Base-by-base conservation (phyloP, 257 asterid species). In the Rehmannia glutinosa region DNA sequence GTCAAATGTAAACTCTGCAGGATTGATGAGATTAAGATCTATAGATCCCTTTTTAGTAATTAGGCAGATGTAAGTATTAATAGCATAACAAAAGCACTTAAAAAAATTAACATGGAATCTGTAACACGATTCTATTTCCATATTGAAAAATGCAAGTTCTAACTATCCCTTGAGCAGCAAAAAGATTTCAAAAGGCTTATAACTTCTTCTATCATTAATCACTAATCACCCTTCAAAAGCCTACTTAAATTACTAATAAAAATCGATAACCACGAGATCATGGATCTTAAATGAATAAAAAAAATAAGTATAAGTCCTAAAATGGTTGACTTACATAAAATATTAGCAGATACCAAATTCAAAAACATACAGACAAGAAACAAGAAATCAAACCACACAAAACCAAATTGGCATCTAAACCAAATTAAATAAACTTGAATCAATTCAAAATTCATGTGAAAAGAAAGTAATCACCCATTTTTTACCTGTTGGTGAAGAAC, bases 401-500 rank as follows among this genome's bases (percentile, higher is more conserved):
- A n/a, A 39, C 6, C 6, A 7, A 19, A 59, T 25, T 28, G 6
- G n/a, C 17, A 54, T 46, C 23, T 19, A 20, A n/a, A 13, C 2
- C 5, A 12, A 42, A 39, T 13, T 43, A 24, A 52, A 15, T 8
- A 52, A 57, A 8, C 2, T 38, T n/a, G n/a, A n/a, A n/a, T n/a
- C n/a, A n/a, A n/a, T n/a, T n/a, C n/a, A n/a, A n/a, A n/a, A n/a
- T n/a, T n/a, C n/a, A n/a, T n/a, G n/a, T n/a, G n/a, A n/a, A 32
- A 57, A 36, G 1, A 53, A 53, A 61, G 11, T 41, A 56, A 57
- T 19, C 24, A 57, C 20, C 19, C 62, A 11, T 41, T 2, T 45
- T 19, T 60, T 80, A 89, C 98, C 98, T 87, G 67, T 83, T 82
- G 52, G 96, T 87, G 82, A 89, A 82, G 88, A 92, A 54, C 81